Base-by-base conservation (phyloP, 768 basidiomycete species). In the Rhizopogon roseolus region DNA sequence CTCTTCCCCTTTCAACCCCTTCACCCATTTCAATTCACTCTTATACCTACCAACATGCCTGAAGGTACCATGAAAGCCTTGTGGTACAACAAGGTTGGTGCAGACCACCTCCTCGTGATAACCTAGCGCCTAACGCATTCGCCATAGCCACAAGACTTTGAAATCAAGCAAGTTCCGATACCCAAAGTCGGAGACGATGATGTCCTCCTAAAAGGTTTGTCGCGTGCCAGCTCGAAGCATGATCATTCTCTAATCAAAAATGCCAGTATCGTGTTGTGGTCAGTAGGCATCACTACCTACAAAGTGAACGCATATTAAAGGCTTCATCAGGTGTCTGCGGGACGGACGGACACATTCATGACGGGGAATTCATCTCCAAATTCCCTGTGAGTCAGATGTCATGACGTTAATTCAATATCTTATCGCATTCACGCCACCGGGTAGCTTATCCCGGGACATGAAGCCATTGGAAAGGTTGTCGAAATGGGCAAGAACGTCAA, bases 401-500 rank as follows among this genome's bases (percentile, higher is more conserved):
- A 54, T 56, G 52, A 27, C 42, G 46, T 69, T 52, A 60, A 64
- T 60, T 34, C 45, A 22, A n/a, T 48, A 14, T 41, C 59, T 62
- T 53, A 57, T 57, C 56, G 44, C 41, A 28, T 36, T 29, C 25
- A 36, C 13, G 7, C 2, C 49, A n/a, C 19, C 56, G 43, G n/a
- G 38, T 59, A 85, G 79, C 75, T 90, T 40, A 85, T 89, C 54
- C 86, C 88, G 10, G 84, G 86, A 2, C 86, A 89, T 58, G 87
- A 88, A 70, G 80, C 80, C 39, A 83, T 96, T 36, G 93, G 93
- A 5, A 72, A 71, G 8, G 73, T 93, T 50, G 81, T 86, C 27
- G 81, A 85, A 57, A 74, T 89, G 61, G 92, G 93, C 22, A 87
- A 85, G 73, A 81, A 90, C 55, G 92, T 94, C 44, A 81, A 81